Conservation (phyloP, 176 grass and related monocot species). For the Phoenix roebelenii region DNA sequence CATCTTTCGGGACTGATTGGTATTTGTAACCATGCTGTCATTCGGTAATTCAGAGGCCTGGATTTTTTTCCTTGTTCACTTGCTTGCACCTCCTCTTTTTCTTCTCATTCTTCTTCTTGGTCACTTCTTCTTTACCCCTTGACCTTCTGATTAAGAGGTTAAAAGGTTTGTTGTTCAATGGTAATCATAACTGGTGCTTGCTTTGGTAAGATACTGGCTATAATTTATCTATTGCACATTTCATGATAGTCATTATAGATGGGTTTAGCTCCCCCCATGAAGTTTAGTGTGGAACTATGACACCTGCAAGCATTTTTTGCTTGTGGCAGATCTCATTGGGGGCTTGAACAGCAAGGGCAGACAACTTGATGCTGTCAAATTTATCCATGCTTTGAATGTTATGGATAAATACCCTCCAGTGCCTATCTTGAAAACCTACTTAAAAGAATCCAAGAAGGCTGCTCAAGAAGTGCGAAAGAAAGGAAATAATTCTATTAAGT, state of each 20-base stretch:
- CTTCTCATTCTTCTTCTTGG: background rate
- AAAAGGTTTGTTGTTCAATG: too few relatives aligned
- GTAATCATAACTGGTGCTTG: too few relatives aligned
- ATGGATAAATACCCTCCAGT: slow-evolving; percentile 33
- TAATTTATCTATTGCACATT: too few relatives aligned
- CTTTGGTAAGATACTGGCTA: too few relatives aligned
- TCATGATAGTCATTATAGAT: too few relatives aligned
- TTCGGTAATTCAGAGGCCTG: slow-evolving; percentile 7
- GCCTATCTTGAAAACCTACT: slow-evolving; percentile 38
- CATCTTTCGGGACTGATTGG: slow-evolving; percentile 15
- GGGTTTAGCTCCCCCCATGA: background rate
- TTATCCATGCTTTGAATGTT: slow-evolving; percentile 51
- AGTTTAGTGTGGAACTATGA: slow-evolving; percentile 8
- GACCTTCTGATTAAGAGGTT: too few relatives aligned
- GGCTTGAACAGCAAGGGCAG: slow-evolving; percentile 39
- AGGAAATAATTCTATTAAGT: slow-evolving; percentile 27
- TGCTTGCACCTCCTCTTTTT: slow-evolving; percentile 1
- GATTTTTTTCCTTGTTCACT: background rate
- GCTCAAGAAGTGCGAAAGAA: slow-evolving; percentile 37
- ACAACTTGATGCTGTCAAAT: slow-evolving; percentile 48
- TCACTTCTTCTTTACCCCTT: too few relatives aligned
- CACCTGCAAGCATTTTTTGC: slow-evolving; percentile 14
- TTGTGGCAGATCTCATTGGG: slow-evolving; percentile 43
- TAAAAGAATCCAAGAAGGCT: slow-evolving; percentile 39
- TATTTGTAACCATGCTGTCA: background rate